Base-by-base conservation (phyloP, 2,329 filamentous ascomycete species). In the Neonectria neomacrospora region DNA sequence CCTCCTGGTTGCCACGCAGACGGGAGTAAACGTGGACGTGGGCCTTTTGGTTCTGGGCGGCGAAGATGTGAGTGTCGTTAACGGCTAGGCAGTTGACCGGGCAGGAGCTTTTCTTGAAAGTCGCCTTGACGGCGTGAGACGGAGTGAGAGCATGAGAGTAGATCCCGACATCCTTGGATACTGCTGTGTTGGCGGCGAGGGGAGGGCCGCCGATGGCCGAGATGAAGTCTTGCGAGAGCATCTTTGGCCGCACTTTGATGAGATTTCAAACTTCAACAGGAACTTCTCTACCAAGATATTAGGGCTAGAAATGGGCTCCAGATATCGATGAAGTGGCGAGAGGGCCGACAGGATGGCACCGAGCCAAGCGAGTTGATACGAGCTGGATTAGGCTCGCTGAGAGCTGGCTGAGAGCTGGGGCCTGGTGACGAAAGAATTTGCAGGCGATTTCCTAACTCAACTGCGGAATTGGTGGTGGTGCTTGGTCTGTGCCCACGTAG, bases 81-180 rank as follows among this genome's bases (percentile, higher is more conserved):
- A 94, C 85, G 30, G 93, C 94, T 58, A 99, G 82, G 71, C 92
- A 91, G 77, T 95, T 92, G 61, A 86, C 82, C 26, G 90, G 85
- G n/a, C 90, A 89, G 16, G 92, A 91, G 82, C 92, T 97, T 81
- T 97, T 98, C 85, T 97, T 98, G 85, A 96, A 94, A 51, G 90
- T 86, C 66, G 88, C 83, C 73, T 91, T 90, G 75, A 94, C 87
- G n/a, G 88, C 85, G 67, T 90, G 87, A 57, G 90, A 86, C 42
- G 94, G 94, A 72, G 93, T 91, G 71, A 94, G 86, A 67, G 93
- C 90, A 78, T 97, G 92, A 59, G 92, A 79, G 80, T 96, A 96
- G 75, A 98, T 93, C 72, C 92, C 93, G 53, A 93, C 90, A 80
- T 97, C 94, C 79, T 95, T 89, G 61, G 86, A 83, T 56, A 90